phyloP scores from a whole-genome alignment of 1,139 yeast genomes.

The Diutina neorugosa region DNA sequence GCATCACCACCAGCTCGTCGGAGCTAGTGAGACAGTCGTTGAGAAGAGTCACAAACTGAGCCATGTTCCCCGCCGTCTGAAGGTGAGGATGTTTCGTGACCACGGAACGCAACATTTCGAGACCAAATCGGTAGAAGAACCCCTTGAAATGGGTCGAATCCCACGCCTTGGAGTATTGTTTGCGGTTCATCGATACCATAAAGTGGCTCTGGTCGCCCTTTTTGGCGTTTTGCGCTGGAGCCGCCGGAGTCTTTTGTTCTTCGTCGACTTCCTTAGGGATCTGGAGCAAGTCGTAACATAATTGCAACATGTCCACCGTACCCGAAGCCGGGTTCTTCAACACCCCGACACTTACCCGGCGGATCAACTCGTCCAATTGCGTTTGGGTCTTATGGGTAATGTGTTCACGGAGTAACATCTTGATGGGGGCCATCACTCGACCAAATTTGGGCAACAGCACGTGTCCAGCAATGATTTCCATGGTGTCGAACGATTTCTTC shows the following conservation, averaged over 20 bases:
- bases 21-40: conserved; percentile 41
- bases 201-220: conserved; percentile 42
- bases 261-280: conserved; percentile 38
- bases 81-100: conserved; percentile 48
- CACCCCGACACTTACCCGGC: conserved; percentile 69
- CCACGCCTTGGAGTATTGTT: conserved; percentile 38
- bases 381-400: conserved; percentile 58
- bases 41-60: conserved; percentile 67
- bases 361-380: conserved; percentile 67
- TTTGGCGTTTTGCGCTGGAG: not conserved
- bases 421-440: conserved; percentile 59
- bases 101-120: conserved; percentile 68
- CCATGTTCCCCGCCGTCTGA: conserved; percentile 45
- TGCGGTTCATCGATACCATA: conserved; percentile 53
- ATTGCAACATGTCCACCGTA: conserved; percentile 46
- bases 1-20: conserved; percentile 63
- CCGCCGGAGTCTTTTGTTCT: conserved; percentile 9
- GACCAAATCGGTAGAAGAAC: conserved; percentile 63
- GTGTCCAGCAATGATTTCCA: conserved; percentile 60
- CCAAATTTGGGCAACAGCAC: conserved; percentile 50
- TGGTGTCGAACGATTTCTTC: conserved; percentile 82
- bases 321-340: conserved; percentile 55
- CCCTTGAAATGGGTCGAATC: conserved; percentile 39
- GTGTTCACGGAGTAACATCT: conserved; percentile 51
- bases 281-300: conserved; percentile 54